These are phyloP conservation scores for Stropharia rugosoannulata DNA, from an alignment of 768 basidiomycete species.

Conservation along the genomic window DNA sequence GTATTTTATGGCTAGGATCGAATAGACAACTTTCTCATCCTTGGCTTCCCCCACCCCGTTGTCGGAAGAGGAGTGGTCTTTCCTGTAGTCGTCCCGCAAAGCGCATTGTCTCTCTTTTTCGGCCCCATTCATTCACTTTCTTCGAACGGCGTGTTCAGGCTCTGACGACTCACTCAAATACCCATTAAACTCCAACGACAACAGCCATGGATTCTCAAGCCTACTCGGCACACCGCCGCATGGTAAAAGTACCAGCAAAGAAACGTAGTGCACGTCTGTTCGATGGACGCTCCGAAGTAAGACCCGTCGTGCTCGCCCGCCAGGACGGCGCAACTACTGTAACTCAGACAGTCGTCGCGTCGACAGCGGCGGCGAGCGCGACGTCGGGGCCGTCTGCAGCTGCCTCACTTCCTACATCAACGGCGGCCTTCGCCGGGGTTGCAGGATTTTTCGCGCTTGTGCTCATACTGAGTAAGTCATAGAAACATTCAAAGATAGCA, in stretches of 20 bases:
- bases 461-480: constrained; percentile 29
- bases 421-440: constrained; percentile 29
- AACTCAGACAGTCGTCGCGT: constrained; percentile 6
- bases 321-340: background rate
- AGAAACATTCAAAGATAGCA: background rate
- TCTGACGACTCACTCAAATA: background rate
- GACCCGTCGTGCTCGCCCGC: background rate
- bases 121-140: background rate
- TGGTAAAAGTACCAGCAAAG: constrained; percentile 12
- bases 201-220: constrained; percentile 8
- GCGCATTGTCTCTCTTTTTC: constrained; percentile 4
- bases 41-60: constrained; percentile 9
- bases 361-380: constrained; percentile 6
- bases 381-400: constrained; percentile 2
- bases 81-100: constrained; percentile 6
- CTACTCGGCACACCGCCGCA: constrained; percentile 12
- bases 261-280: background rate
- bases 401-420: constrained; percentile 25
- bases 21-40: constrained; percentile 11
- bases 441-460: constrained; percentile 24
- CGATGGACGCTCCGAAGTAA: background rate
- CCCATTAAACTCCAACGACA: background rate
- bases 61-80: constrained; percentile 7
- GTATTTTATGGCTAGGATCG: constrained; percentile 14
- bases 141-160: background rate